Evolutionary conservation across 805 yeast genomes (phyloP).

Genomic region (Nakazawaea siamensis): DNA sequence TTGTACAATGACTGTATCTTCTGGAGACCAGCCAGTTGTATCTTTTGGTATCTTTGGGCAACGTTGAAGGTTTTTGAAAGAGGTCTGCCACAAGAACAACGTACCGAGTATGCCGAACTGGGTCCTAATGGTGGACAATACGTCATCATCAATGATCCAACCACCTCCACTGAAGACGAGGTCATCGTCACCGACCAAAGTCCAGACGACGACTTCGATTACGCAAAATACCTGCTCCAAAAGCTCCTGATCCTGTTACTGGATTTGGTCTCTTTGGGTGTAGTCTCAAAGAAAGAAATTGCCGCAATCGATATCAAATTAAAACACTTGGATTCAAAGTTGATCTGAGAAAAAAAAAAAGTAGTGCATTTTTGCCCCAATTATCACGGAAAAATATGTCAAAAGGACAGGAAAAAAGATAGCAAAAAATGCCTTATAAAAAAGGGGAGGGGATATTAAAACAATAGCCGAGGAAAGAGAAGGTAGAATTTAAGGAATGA

Average conservation of each 20-base stretch:
- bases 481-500: no score
- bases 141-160: slow-evolving; percentile 23
- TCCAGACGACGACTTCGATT: slow-evolving; percentile 62
- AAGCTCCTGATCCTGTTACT: slow-evolving; percentile 69
- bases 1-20: slow-evolving; percentile 56
- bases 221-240: slow-evolving; percentile 64
- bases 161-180: slow-evolving; percentile 16
- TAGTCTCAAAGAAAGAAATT: no score
- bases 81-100: slow-evolving; percentile 13
- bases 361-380: no score
- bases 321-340: no score
- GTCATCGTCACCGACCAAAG: slow-evolving; percentile 19
- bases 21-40: slow-evolving; percentile 78
- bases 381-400: no score
- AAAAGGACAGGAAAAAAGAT: no score
- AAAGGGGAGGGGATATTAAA: no score
- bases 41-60: slow-evolving; percentile 91
- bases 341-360: no score
- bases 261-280: slow-evolving; percentile 43
- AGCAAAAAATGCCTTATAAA: no score
- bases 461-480: no score
- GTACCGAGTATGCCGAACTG: slow-evolving; percentile 25
- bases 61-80: slow-evolving; percentile 44
- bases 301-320: no score
- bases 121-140: slow-evolving; percentile 53